A percentile compares a stretch with the other conserved stretches of the same genome.
Evolutionary conservation across 1,284 basidiomycete genomes (phyloP).

Genomic region (Jaminaea rosea): DNA sequence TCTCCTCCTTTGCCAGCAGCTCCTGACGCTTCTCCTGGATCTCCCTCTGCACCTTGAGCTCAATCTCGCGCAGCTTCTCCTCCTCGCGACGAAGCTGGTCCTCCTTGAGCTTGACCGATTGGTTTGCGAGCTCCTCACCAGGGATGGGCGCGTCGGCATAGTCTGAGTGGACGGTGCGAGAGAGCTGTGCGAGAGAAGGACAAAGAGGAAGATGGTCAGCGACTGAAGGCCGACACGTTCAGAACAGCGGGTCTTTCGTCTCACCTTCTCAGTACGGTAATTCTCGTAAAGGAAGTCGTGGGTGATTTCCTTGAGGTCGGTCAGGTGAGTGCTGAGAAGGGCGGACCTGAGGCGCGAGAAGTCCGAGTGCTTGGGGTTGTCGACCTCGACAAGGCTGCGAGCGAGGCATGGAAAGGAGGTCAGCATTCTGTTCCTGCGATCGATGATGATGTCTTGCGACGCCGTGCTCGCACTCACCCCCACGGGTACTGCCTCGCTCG

Average conservation of each 20-base stretch:
- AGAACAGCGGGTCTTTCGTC: background rate
- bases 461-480: too few species aligned
- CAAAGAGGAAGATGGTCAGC: background rate
- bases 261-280: slow-evolving; percentile 85
- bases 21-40: slow-evolving; percentile 98
- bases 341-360: slow-evolving; percentile 85
- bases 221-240: too few species aligned
- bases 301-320: slow-evolving; percentile 78
- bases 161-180: slow-evolving; percentile 78
- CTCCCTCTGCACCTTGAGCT: slow-evolving; percentile 94
- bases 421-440: too few species aligned
- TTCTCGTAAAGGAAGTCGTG: slow-evolving; percentile 85
- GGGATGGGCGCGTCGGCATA: slow-evolving; percentile 39
- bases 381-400: slow-evolving; percentile 94
- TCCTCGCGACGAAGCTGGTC: slow-evolving; percentile 88
- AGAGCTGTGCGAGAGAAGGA: slow-evolving; percentile 53
- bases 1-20: slow-evolving; percentile 54
- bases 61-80: slow-evolving; percentile 82
- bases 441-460: too few species aligned
- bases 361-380: slow-evolving; percentile 97
- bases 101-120: slow-evolving; percentile 93
- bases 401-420: too few species aligned
- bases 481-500: slow-evolving; percentile 91
- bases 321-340: slow-evolving; percentile 88
- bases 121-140: slow-evolving; percentile 88